Evolutionary conservation across 148 eudicot genomes (phyloP).

Genomic region (Camellia granthamiana): DNA sequence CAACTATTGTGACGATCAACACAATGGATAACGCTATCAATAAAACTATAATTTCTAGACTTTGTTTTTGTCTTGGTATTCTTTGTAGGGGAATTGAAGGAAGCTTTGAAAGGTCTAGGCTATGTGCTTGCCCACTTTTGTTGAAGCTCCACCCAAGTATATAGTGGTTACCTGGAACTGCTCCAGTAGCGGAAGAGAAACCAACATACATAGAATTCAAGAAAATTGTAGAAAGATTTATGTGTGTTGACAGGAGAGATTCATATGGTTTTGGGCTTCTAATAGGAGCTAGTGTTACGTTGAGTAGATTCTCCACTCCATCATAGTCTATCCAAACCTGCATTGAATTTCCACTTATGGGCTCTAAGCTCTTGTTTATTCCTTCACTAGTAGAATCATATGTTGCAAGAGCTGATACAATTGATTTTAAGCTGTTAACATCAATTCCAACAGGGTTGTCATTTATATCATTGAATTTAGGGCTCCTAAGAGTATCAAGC

Average conservation of each 20-base stretch:
- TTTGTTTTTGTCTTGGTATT: not conserved
- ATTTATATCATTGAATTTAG: no score
- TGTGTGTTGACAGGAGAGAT: conserved; percentile 20
- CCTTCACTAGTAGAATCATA: conserved; percentile 26
- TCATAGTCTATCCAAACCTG: conserved; percentile 47
- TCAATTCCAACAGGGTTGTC: no score
- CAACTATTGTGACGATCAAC: conserved; percentile 1
- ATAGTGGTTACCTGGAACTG: conserved; percentile 16
- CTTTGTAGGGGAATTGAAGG: conserved; percentile 35
- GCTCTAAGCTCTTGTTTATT: conserved; percentile 14
- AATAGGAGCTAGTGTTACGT: conserved; percentile 39
- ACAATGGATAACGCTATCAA: not conserved
- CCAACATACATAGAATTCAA: conserved; percentile 40
- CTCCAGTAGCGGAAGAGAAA: conserved; percentile 18
- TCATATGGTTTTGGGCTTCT: conserved; percentile 18
- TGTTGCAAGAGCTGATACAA: conserved; percentile 26
- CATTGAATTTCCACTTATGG: conserved; percentile 31
- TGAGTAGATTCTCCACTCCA: conserved; percentile 19
- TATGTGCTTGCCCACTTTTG: conserved; percentile 22
- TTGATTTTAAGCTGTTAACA: no score
- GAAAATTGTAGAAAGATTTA: conserved; percentile 25
- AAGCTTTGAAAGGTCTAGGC: conserved; percentile 35
- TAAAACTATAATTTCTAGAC: not conserved
- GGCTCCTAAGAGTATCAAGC: no score
- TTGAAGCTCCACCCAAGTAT: conserved; percentile 33